Evolutionary conservation across 306 rosid genomes (phyloP).

Genomic region (Rosa chinensis): DNA sequence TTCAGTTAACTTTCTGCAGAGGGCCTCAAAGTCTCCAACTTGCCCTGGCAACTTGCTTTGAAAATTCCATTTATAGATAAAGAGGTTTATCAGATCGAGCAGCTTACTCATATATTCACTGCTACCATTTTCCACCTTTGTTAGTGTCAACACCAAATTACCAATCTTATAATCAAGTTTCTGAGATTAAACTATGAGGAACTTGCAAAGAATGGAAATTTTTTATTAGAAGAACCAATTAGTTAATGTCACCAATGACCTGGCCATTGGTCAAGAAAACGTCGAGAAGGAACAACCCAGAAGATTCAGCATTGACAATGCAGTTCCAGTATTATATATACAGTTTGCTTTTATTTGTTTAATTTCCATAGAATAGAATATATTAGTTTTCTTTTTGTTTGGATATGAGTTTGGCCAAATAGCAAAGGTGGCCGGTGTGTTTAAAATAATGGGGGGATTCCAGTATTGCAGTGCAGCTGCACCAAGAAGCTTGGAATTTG

Average conservation of each 20-base stretch:
- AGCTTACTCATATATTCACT: neutral
- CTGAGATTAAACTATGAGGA: neutral
- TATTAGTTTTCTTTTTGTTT: neutral
- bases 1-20: neutral
- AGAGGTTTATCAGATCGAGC: neutral
- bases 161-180: neutral
- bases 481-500: conserved; percentile 65
- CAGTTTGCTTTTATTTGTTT: neutral
- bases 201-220: neutral
- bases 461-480: conserved; percentile 14
- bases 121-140: neutral
- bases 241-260: neutral
- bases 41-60: conserved; percentile 32
- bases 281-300: conserved; percentile 2
- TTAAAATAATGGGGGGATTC: neutral
- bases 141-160: neutral
- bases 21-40: conserved; percentile 2
- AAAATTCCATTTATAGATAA: neutral
- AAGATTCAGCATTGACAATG: conserved; percentile 9
- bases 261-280: conserved; percentile 17
- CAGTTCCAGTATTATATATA: neutral
- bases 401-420: neutral
- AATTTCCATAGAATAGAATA: neutral
- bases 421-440: neutral
- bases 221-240: neutral